These are phyloP conservation scores for Ailanthus altissimus DNA, from an alignment of 345 rosid species.

Conservation along the genomic window DNA sequence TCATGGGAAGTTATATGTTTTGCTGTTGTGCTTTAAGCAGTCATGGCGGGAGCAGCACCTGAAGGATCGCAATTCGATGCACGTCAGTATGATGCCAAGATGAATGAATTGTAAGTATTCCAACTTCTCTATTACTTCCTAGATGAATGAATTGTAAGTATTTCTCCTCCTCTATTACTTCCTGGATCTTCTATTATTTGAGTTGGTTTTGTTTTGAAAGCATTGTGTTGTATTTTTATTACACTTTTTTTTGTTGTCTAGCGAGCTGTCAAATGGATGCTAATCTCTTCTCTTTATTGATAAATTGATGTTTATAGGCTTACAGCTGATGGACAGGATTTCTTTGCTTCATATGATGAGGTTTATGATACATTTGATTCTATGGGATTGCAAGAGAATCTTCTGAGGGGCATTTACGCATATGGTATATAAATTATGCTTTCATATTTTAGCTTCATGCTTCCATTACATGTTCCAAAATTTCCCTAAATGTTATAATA, in stretches of 20 bases:
- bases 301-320: conserved; percentile 45
- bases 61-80: conserved; percentile 76
- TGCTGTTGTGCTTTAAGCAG: conserved; percentile 26
- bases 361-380: conserved; percentile 69
- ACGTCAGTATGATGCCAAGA: conserved; percentile 61
- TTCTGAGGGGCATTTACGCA: conserved; percentile 81
- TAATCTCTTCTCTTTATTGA: background rate
- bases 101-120: conserved; percentile 60
- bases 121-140: no score
- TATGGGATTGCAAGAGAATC: conserved; percentile 85
- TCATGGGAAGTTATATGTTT: no score
- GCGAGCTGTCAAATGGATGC: no score
- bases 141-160: conserved; percentile 55
- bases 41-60: conserved; percentile 62
- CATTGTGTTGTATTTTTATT: no score
- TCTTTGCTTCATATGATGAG: conserved; percentile 72
- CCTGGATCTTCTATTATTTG: no score
- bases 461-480: no score
- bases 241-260: no score
- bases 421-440: conserved; percentile 45
- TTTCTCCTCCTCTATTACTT: background rate
- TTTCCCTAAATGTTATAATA: no score
- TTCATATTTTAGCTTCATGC: no score
- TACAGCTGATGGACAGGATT: conserved; percentile 55
- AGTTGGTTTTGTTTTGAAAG: no score